These are phyloP conservation scores for Candida wancherniae DNA, from an alignment of 805 yeast genomes.

Conservation along the genomic window DNA sequence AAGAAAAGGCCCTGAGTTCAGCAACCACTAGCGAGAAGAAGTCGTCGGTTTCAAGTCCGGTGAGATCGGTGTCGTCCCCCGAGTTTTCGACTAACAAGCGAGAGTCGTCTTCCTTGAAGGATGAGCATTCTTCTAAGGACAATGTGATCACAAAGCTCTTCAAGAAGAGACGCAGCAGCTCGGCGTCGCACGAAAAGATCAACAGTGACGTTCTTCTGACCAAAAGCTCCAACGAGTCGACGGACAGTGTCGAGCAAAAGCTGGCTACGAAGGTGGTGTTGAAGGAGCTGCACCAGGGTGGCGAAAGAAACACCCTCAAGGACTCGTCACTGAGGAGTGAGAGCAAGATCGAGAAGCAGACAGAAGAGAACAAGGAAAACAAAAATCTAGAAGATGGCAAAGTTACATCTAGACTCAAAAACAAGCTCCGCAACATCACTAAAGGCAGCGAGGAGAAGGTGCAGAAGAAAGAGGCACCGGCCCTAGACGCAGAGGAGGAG, in stretches of 20 bases:
- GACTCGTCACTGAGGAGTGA: not conserved
- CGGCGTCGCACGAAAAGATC: conserved; percentile 10
- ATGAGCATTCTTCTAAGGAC: conserved; percentile 26
- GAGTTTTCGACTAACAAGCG: conserved; percentile 19
- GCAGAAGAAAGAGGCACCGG: conserved; percentile 4
- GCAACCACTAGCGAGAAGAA: not conserved
- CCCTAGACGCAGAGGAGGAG: conserved; percentile 1
- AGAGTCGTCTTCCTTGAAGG: conserved; percentile 2
- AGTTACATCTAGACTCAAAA: conserved; percentile 14
- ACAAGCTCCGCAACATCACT: conserved; percentile 14
- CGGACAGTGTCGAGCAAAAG: conserved; percentile 7
- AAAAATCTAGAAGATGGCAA: conserved; percentile 9
- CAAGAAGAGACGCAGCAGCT: conserved; percentile 27
- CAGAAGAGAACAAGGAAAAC: conserved; percentile 3
- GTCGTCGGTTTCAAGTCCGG: conserved; percentile 10
- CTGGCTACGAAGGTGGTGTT: not conserved
- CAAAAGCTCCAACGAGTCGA: conserved; percentile 3
- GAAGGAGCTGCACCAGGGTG: too few species aligned
- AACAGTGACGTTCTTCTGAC: conserved; percentile 1
- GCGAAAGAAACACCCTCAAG: too few species aligned
- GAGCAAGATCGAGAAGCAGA: not conserved
- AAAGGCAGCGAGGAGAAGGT: conserved; percentile 12
- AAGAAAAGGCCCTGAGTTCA: conserved; percentile 14
- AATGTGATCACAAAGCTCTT: conserved; percentile 39
- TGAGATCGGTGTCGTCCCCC: conserved; percentile 37